Percentiles rank a stretch among this genome's conserved stretches.
These are phyloP conservation scores for Gossypium lobatum DNA, from an alignment of 441 rosid species.

Conservation along the genomic window DNA sequence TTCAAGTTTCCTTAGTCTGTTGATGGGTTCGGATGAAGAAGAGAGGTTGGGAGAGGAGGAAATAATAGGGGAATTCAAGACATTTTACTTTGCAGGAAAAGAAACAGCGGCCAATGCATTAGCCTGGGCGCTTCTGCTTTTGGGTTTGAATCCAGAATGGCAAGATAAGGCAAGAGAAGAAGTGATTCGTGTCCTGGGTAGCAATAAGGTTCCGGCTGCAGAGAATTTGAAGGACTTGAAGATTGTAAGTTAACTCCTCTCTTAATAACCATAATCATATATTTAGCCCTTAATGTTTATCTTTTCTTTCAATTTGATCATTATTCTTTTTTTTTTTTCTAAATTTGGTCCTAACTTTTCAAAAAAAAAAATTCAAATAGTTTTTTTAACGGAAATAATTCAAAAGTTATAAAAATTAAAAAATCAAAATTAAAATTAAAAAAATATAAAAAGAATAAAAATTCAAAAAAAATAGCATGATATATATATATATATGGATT, in stretches of 20 bases:
- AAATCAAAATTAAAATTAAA: too few relatives aligned
- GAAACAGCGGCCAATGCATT: constrained; percentile 64
- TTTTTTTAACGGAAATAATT: too few relatives aligned
- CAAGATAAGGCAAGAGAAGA: constrained; percentile 69
- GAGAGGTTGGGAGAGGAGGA: constrained; percentile 58
- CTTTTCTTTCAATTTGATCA: too few relatives aligned
- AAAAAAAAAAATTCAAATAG: too few relatives aligned
- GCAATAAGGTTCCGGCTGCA: constrained; percentile 26
- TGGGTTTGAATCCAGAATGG: constrained; percentile 78
- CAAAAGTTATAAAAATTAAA: too few relatives aligned
- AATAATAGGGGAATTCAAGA: constrained; percentile 79
- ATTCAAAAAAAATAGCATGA: too few relatives aligned
- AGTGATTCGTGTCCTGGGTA: constrained; percentile 37
- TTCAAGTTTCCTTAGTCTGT: constrained; percentile 44
- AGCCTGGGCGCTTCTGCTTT: constrained; percentile 62
- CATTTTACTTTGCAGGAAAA: constrained; percentile 78
- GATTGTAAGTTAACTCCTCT: constrained; percentile 35
- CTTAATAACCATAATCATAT: too few relatives aligned
- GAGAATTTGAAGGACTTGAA: constrained; percentile 53
- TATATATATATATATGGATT: too few relatives aligned
- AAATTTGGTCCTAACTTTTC: too few relatives aligned
- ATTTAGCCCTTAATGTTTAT: too few relatives aligned
- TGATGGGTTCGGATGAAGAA: constrained; percentile 49
- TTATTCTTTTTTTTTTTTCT: too few relatives aligned
- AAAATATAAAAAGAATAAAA: too few relatives aligned